Evolutionary conservation across 306 rosid species (phyloP).

Genomic region (Pterocarpus santalinus): DNA sequence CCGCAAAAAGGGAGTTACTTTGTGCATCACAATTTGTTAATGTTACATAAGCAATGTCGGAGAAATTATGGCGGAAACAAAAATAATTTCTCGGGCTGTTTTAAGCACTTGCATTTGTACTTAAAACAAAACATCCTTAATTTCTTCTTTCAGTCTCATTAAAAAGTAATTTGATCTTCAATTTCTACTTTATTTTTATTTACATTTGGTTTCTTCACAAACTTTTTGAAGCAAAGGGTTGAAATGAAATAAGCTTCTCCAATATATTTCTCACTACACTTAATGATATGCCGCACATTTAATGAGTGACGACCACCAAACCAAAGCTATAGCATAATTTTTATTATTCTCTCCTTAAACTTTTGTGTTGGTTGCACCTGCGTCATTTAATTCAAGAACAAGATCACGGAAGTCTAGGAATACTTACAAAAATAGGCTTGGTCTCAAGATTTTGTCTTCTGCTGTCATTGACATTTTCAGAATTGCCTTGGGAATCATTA

Average conservation of each 20-base stretch:
- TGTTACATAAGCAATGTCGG: neutral
- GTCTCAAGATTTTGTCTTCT: slow-evolving; percentile 47
- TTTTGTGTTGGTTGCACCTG: neutral
- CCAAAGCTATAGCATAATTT: slow-evolving; percentile 7
- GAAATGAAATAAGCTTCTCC: neutral
- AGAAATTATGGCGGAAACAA: neutral
- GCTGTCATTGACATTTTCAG: slow-evolving; percentile 48
- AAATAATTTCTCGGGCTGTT: neutral
- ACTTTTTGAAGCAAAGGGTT: neutral
- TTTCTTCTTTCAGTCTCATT: neutral
- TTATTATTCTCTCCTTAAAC: slow-evolving; percentile 41
- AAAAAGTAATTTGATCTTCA: neutral
- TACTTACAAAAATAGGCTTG: slow-evolving; percentile 64
- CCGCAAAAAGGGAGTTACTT: slow-evolving; percentile 22
- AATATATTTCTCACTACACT: slow-evolving; percentile 10
- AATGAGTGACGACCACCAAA: neutral
- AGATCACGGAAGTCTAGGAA: slow-evolving; percentile 3
- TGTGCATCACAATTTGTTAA: neutral
- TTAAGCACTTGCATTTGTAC: neutral
- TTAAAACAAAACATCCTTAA: neutral
- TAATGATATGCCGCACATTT: neutral
- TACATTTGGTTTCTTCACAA: slow-evolving; percentile 17
- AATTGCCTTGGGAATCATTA: slow-evolving; percentile 44
- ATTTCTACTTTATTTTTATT: neutral
- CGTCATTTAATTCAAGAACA: slow-evolving; percentile 3